Percentiles rank a stretch among this genome's conserved stretches.
Evolutionary conservation across 371 early-diverging fungal genomes (phyloP).

Genomic region (Vairimorpha apis): DNA sequence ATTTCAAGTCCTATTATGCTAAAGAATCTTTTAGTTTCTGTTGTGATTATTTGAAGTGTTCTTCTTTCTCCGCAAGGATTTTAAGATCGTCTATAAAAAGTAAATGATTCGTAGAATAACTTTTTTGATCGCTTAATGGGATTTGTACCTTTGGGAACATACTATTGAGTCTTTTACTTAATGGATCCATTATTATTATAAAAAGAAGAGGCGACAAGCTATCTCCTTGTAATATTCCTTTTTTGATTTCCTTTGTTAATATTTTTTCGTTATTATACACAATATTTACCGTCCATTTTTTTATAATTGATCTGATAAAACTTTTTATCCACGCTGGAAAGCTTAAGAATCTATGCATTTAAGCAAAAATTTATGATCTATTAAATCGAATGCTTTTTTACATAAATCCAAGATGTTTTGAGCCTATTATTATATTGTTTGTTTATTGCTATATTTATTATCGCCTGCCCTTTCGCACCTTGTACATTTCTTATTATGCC

Average conservation of each 20-base stretch:
- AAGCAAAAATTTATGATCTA: background rate
- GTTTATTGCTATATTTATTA: background rate
- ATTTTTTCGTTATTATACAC: too few species aligned
- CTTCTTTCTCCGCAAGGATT: background rate
- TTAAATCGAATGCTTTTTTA: background rate
- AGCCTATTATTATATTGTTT: background rate
- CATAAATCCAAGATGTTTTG: background rate
- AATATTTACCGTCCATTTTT: too few species aligned
- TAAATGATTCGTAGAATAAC: background rate
- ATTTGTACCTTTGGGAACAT: background rate
- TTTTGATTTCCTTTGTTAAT: background rate
- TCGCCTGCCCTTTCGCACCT: background rate
- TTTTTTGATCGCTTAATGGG: background rate
- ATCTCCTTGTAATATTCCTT: background rate
- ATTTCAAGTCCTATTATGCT: background rate
- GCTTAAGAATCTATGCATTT: background rate
- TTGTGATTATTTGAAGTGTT: background rate
- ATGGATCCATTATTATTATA: background rate
- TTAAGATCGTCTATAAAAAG: conserved; percentile 9
- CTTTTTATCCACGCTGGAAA: too few species aligned
- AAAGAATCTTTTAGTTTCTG: background rate
- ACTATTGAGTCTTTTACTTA: background rate
- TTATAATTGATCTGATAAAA: too few species aligned
- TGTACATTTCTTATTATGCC: background rate
- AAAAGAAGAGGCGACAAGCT: background rate